phyloP scores from a whole-genome alignment of 2,329 filamentous ascomycete genomes.

The Calonectria honghensis region DNA sequence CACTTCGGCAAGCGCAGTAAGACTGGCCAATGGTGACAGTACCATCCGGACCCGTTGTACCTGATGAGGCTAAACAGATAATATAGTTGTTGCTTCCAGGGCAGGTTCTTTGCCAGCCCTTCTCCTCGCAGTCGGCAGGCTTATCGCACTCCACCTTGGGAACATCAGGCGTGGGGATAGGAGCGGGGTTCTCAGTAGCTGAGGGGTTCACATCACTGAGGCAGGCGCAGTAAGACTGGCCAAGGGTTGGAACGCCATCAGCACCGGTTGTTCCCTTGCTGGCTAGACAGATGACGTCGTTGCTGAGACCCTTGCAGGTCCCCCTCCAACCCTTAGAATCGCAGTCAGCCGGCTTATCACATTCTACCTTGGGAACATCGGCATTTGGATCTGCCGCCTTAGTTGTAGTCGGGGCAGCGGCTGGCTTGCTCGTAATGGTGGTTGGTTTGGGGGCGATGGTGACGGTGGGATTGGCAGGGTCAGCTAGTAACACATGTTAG shows the following conservation, averaged over 20 bases:
- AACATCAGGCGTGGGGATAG: slow-evolving; percentile 2
- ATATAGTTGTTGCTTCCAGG: slow-evolving; percentile 12
- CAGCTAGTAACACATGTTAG: not conserved
- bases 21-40: slow-evolving; percentile 11
- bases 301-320: slow-evolving; percentile 20
- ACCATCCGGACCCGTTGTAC: not conserved
- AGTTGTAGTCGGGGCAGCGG: not conserved
- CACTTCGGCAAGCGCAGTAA: slow-evolving; percentile 15
- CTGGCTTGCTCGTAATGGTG: slow-evolving; percentile 6
- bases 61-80: not conserved
- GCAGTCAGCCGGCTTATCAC: slow-evolving; percentile 10
- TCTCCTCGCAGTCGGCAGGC: slow-evolving; percentile 14
- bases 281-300: slow-evolving; percentile 16
- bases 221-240: slow-evolving; percentile 18
- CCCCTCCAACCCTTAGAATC: not conserved
- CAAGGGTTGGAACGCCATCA: slow-evolving; percentile 4
- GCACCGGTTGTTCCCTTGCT: slow-evolving; percentile 15
- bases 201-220: slow-evolving; percentile 15
- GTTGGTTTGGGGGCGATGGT: slow-evolving; percentile 15
- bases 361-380: slow-evolving; percentile 11
- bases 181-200: slow-evolving; percentile 9
- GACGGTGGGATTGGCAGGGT: slow-evolving; percentile 13
- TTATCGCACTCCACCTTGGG: slow-evolving; percentile 21
- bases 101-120: slow-evolving; percentile 17
- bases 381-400: slow-evolving; percentile 9